Conservation (phyloP, 176 grass and related monocot species). For the Guadua angustifolia region DNA sequence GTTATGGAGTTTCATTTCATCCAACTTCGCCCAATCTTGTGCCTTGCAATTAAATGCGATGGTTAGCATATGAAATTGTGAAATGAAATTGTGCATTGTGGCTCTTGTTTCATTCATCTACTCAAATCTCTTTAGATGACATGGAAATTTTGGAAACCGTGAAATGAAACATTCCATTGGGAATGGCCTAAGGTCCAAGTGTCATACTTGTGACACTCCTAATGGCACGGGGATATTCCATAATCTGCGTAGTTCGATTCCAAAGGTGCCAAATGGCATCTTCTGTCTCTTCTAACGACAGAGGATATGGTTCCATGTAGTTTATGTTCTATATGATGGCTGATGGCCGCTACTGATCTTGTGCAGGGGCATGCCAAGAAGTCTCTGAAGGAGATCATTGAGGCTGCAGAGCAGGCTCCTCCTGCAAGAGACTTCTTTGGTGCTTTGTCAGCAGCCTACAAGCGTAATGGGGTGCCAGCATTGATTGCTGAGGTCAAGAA, state of each 20-base stretch:
- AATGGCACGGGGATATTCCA: background rate
- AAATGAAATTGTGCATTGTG: no score
- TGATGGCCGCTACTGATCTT: conserved; percentile 16
- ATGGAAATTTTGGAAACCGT: no score
- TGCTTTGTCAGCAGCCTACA: conserved; percentile 61
- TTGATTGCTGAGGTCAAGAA: conserved; percentile 95
- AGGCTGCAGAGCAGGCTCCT: conserved; percentile 53
- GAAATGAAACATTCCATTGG: no score
- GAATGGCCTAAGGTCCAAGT: no score
- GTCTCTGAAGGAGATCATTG: conserved; percentile 47
- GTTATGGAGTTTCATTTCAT: no score
- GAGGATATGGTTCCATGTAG: background rate
- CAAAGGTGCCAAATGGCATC: background rate
- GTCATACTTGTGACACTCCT: background rate
- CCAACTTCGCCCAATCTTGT: no score
- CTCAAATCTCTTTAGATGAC: no score
- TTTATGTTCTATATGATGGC: conserved; percentile 4
- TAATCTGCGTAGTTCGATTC: background rate
- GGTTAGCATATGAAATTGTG: no score
- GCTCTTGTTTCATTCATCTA: no score
- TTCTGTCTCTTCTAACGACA: background rate
- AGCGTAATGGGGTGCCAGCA: conserved; percentile 65
- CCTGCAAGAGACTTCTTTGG: conserved; percentile 74
- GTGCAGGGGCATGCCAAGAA: conserved; percentile 43
- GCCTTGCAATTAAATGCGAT: no score